These are phyloP conservation scores for Skeletonema costatum DNA, from an alignment of 108 stramenopile species.

Conservation along the genomic window DNA sequence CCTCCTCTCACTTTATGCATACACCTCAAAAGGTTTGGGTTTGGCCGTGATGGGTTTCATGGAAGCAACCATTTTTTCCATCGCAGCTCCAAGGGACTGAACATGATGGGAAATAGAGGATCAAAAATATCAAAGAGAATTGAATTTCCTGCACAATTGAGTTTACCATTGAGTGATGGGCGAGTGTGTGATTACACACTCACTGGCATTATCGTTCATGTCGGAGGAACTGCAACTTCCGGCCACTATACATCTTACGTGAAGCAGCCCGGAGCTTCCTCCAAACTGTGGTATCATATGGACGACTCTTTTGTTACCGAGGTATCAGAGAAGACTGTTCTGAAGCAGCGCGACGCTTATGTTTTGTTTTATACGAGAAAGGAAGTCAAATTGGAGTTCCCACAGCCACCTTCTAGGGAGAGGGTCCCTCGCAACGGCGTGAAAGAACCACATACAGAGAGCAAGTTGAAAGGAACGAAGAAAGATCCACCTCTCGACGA, in stretches of 20 bases:
- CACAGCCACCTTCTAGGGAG: constrained; percentile 51
- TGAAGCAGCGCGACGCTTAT: constrained; percentile 75
- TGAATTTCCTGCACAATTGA: constrained; percentile 69
- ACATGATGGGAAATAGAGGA: constrained; percentile 53
- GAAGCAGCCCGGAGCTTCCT: constrained; percentile 45
- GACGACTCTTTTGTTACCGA: constrained; percentile 81
- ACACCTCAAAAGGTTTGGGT: constrained; percentile 95
- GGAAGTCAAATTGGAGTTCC: constrained; percentile 82
- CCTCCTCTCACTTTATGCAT: constrained; percentile 92
- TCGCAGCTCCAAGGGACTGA: constrained; percentile 28
- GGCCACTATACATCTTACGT: constrained; percentile 89
- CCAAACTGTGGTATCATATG: constrained; percentile 70
- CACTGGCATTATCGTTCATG: constrained; percentile 81
- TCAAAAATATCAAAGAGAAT: constrained; percentile 79
- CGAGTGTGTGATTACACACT: constrained; percentile 68
- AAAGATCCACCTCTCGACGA: background rate
- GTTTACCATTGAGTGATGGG: constrained; percentile 78
- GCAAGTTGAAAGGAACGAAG: constrained; percentile 33
- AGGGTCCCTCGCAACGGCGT: constrained; percentile 55
- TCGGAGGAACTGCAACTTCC: constrained; percentile 72
- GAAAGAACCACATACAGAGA: constrained; percentile 44
- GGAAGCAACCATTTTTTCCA: constrained; percentile 43
- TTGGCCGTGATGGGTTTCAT: constrained; percentile 46
- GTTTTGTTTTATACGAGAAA: constrained; percentile 80
- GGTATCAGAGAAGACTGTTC: constrained; percentile 73